These are phyloP conservation scores for Fomes fomentarius DNA, from an alignment of 1,284 basidiomycete genomes.

Conservation along the genomic window DNA sequence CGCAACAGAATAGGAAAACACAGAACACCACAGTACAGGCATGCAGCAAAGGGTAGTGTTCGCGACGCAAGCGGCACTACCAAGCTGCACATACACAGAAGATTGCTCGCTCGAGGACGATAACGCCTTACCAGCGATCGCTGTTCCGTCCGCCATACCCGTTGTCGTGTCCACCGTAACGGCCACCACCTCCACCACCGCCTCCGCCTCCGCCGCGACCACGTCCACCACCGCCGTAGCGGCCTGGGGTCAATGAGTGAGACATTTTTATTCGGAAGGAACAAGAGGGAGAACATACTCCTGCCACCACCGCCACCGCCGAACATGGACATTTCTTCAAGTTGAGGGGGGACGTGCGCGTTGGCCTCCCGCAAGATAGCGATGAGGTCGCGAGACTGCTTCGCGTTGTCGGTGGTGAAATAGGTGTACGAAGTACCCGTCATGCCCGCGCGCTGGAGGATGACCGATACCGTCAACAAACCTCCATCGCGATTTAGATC, in stretches of 20 bases:
- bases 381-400: slow-evolving; percentile 91
- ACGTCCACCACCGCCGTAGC: slow-evolving; percentile 36
- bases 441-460: slow-evolving; percentile 78
- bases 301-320: slow-evolving; percentile 79
- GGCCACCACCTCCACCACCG: slow-evolving; percentile 40
- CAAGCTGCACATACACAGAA: not conserved
- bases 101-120: slow-evolving; percentile 2
- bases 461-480: no score
- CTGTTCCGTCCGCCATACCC: slow-evolving; percentile 32
- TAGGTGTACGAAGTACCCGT: slow-evolving; percentile 95
- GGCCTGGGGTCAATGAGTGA: slow-evolving; percentile 23
- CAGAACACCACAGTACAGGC: not conserved
- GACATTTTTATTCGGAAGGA: no score
- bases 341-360: slow-evolving; percentile 84
- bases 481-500: no score
- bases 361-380: slow-evolving; percentile 91
- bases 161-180: slow-evolving; percentile 35
- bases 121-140: slow-evolving; percentile 33
- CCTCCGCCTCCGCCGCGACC: slow-evolving; percentile 38
- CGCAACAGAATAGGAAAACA: slow-evolving; percentile 13
- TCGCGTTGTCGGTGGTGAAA: slow-evolving; percentile 95
- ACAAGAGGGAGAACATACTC: slow-evolving; percentile 43
- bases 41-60: not conserved
- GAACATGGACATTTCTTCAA: slow-evolving; percentile 93
- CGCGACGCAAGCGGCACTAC: not conserved